Conservation (phyloP, 2,329 filamentous ascomycete genomes). For the Aspergillus sp. region DNA sequence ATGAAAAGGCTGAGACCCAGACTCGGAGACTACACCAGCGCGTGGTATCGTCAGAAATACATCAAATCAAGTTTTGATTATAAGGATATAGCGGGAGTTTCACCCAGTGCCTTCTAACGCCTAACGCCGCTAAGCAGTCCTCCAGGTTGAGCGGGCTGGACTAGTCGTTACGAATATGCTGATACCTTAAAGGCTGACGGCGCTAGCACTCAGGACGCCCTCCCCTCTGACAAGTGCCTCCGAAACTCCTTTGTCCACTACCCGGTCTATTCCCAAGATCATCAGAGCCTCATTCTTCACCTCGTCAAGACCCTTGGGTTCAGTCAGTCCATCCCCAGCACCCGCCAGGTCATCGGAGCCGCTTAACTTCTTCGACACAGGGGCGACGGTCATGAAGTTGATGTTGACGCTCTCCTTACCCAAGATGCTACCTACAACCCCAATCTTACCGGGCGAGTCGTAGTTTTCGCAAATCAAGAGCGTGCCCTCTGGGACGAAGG, state of each 20-base stretch:
- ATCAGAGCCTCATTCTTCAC: constrained; percentile 61
- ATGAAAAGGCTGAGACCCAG: too few species aligned
- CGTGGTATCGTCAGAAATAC: too few species aligned
- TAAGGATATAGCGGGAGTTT: too few species aligned
- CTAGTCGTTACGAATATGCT: too few species aligned
- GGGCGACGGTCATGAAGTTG: constrained; percentile 66
- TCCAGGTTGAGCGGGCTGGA: too few species aligned
- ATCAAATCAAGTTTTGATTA: too few species aligned
- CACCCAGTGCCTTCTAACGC: too few species aligned
- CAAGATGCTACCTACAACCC: constrained; percentile 62
- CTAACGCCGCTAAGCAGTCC: too few species aligned
- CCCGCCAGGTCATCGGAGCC: constrained; percentile 10
- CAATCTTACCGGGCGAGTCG: constrained; percentile 73
- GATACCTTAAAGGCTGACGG: constrained; percentile 42
- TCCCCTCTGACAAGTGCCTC: constrained; percentile 40
- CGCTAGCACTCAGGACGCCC: constrained; percentile 45
- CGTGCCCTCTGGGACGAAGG: constrained; percentile 63
- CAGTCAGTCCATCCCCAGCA: background rate
- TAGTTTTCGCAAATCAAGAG: constrained; percentile 74
- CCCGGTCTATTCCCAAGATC: constrained; percentile 65
- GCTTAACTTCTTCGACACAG: constrained; percentile 21
- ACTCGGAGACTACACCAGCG: too few species aligned
- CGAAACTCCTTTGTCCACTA: constrained; percentile 49
- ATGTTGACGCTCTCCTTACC: constrained; percentile 67
- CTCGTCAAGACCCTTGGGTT: constrained; percentile 12